A percentile compares a stretch with the other conserved stretches of the same genome.
phyloP scores from a whole-genome alignment of 192 early-diverging fungal species.

The Umbelopsis sp. region DNA sequence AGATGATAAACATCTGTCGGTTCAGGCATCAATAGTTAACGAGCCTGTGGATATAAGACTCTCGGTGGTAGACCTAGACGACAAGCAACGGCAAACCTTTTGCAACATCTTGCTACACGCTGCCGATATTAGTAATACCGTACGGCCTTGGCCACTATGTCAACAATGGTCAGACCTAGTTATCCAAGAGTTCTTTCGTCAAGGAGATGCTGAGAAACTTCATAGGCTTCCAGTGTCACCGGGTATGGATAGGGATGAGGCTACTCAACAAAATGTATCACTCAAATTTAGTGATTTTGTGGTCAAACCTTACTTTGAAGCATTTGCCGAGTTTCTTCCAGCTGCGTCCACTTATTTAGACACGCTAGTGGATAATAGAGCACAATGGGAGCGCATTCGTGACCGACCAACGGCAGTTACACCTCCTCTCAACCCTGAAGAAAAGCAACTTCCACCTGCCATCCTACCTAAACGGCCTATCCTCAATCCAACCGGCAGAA shows the following conservation, averaged over 20 bases:
- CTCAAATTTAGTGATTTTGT: slow-evolving; percentile 85
- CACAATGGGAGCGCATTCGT: slow-evolving; percentile 52
- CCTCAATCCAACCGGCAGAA: slow-evolving; percentile 23
- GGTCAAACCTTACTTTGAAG: slow-evolving; percentile 80
- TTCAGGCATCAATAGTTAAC: neutral
- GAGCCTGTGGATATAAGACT: neutral
- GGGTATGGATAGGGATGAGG: slow-evolving; percentile 80
- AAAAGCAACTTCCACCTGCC: slow-evolving; percentile 1
- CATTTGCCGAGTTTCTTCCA: slow-evolving; percentile 72
- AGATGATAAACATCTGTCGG: neutral
- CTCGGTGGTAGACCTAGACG: slow-evolving; percentile 20
- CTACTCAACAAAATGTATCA: slow-evolving; percentile 73
- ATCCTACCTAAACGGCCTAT: neutral
- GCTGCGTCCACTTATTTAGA: slow-evolving; percentile 57
- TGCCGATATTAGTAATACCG: slow-evolving; percentile 87
- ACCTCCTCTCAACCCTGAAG: slow-evolving; percentile 12
- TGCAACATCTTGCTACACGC: slow-evolving; percentile 77
- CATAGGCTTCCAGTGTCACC: slow-evolving; percentile 79
- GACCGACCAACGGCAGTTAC: slow-evolving; percentile 15
- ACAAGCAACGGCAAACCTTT: slow-evolving; percentile 61
- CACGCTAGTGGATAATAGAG: slow-evolving; percentile 54
- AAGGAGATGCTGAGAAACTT: slow-evolving; percentile 83
- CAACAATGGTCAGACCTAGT: slow-evolving; percentile 91
- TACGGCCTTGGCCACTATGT: slow-evolving; percentile 79
- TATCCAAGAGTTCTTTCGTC: slow-evolving; percentile 82